Percentiles rank a stretch among this genome's conserved stretches.
These are phyloP conservation scores for Hapsidospora chrysogenum DNA, from an alignment of 495 filamentous ascomycete genomes.

Conservation along the genomic window DNA sequence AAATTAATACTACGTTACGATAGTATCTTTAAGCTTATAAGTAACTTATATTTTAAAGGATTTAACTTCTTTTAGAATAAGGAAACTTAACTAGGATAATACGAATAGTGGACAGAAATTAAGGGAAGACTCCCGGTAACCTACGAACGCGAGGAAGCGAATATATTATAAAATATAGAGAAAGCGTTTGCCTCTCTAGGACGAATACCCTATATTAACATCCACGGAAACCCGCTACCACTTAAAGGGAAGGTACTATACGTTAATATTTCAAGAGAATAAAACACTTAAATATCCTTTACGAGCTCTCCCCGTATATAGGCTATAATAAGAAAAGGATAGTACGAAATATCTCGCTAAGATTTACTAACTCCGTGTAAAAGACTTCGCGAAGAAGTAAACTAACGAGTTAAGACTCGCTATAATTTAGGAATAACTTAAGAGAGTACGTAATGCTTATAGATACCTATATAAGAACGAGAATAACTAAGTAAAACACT, in stretches of 20 bases:
- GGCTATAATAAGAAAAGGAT: not conserved
- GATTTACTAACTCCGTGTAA: not conserved
- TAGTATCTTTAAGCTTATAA: not conserved
- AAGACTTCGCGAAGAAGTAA: not conserved
- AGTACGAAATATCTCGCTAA: not conserved
- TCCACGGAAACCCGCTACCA: no score
- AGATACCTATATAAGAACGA: not conserved
- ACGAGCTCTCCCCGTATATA: not conserved
- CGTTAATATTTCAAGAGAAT: not conserved
- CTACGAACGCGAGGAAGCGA: no score
- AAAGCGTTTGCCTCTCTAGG: no score
- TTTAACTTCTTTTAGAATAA: not conserved
- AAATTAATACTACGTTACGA: not conserved
- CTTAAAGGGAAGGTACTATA: not conserved
- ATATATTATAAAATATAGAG: no score
- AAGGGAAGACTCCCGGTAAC: no score
- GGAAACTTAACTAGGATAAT: not conserved
- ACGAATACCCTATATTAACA: no score
- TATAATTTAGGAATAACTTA: not conserved
- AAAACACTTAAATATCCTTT: not conserved
- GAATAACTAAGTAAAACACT: not conserved
- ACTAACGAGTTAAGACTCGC: no score
- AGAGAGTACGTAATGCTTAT: no score
- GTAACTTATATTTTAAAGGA: not conserved
- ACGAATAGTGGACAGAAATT: not conserved